These are phyloP conservation scores for Laburnicola sp. DNA, from an alignment of 2,329 filamentous ascomycete genomes.

Conservation along the genomic window DNA sequence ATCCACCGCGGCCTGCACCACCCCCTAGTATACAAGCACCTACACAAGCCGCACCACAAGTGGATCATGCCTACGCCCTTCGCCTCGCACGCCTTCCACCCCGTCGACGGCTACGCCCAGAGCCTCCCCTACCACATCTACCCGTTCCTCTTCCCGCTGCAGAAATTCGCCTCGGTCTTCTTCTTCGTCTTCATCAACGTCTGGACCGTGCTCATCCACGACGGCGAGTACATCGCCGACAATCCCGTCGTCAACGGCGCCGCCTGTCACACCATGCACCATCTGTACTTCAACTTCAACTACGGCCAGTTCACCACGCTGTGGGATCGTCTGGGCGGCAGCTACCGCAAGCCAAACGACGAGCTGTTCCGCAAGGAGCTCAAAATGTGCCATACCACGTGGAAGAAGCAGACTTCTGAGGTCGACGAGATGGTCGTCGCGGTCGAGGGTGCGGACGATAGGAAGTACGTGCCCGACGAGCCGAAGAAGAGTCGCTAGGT, in stretches of 20 bases:
- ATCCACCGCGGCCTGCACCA: slow-evolving; percentile 54
- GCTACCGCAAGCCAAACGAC: slow-evolving; percentile 82
- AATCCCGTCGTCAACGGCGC: slow-evolving; percentile 91
- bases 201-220: slow-evolving; percentile 96
- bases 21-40: slow-evolving; percentile 54
- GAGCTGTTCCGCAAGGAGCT: slow-evolving; percentile 82
- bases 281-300: slow-evolving; percentile 73
- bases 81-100: slow-evolving; percentile 93
- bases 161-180: slow-evolving; percentile 83
- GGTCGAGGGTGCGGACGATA: slow-evolving; percentile 64
- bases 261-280: slow-evolving; percentile 90
- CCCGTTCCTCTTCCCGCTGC: slow-evolving; percentile 87
- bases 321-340: slow-evolving; percentile 86
- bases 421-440: slow-evolving; percentile 76
- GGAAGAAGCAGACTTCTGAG: slow-evolving; percentile 74
- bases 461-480: slow-evolving; percentile 46
- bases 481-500: slow-evolving; percentile 47
- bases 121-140: slow-evolving; percentile 90
- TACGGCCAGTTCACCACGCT: slow-evolving; percentile 93
- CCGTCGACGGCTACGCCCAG: slow-evolving; percentile 86
- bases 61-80: slow-evolving; percentile 99
- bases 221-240: slow-evolving; percentile 91
- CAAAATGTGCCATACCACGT: slow-evolving; percentile 81
- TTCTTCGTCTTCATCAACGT: slow-evolving; percentile 93
- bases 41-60: slow-evolving; percentile 98